These are phyloP conservation scores for Fusarium nanum DNA, from an alignment of 2,329 filamentous ascomycete species.

Conservation along the genomic window DNA sequence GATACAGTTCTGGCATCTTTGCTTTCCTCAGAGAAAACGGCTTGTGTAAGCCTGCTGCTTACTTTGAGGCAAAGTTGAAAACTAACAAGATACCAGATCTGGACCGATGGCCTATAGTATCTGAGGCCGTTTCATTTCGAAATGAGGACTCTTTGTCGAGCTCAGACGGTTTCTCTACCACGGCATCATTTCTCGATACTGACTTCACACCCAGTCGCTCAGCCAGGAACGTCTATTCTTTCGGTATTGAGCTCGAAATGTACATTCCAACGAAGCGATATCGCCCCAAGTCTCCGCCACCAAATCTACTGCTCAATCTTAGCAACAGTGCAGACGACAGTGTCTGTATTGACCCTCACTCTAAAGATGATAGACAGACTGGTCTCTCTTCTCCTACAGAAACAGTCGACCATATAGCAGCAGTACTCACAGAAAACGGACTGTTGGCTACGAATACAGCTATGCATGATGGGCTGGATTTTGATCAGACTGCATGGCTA, in stretches of 20 bases:
- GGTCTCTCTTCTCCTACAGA: background rate
- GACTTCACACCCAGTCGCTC: background rate
- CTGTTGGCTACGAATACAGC: background rate
- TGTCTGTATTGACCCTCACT: background rate
- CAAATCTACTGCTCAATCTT: background rate
- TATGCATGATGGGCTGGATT: background rate
- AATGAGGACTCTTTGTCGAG: background rate
- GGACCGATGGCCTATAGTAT: conserved; percentile 4
- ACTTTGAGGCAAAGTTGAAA: background rate
- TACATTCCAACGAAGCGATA: conserved; percentile 5
- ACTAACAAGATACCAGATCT: conserved; percentile 13
- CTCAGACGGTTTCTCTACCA: background rate
- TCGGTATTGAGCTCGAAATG: conserved; percentile 41
- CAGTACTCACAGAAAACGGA: background rate
- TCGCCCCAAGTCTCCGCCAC: background rate
- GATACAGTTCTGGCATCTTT: conserved; percentile 1
- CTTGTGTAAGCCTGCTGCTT: background rate
- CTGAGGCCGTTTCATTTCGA: background rate
- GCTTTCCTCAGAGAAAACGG: background rate
- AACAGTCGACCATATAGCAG: background rate
- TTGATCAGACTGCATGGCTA: background rate
- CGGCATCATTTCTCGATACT: background rate
- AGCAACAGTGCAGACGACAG: background rate
- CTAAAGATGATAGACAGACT: conserved; percentile 17
- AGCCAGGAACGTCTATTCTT: conserved; percentile 21